Evolutionary conservation across 164 flowering plant genomes (phyloP).

Genomic region (Echeveria elegans): DNA sequence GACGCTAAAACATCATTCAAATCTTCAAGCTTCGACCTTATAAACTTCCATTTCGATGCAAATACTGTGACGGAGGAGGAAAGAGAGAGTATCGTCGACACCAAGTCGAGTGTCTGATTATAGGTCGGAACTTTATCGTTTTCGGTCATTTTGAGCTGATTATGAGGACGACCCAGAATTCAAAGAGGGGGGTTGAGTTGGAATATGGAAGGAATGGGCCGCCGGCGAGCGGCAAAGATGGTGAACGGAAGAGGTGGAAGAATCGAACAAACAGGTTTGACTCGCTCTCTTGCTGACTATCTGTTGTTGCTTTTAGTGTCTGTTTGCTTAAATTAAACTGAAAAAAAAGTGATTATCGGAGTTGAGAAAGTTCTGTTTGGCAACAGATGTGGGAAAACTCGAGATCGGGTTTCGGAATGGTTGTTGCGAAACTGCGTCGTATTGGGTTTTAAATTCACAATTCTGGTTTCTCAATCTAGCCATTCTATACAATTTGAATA

Average conservation of each 20-base stretch:
- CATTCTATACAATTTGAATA: no score
- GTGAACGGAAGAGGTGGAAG: not conserved
- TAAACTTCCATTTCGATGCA: not conserved
- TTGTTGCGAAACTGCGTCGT: not conserved
- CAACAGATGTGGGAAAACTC: not conserved
- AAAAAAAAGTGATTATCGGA: slow-evolving; percentile 1
- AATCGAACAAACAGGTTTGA: not conserved
- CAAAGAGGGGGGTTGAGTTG: not conserved
- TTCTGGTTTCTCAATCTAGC: no score
- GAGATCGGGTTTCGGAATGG: not conserved
- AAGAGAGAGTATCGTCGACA: not conserved
- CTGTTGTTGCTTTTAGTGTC: not conserved
- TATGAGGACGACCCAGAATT: not conserved
- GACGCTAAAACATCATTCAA: not conserved
- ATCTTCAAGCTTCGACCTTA: not conserved
- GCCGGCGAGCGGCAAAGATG: not conserved
- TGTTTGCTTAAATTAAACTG: slow-evolving; percentile 3
- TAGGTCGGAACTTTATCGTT: not conserved
- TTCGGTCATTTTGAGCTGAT: not conserved
- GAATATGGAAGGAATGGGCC: not conserved
- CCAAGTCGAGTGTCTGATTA: not conserved
- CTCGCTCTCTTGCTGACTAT: not conserved
- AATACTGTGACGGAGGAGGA: not conserved
- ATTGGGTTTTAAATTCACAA: no score
- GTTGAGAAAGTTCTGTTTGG: not conserved